Percentiles rank a stretch among this genome's conserved stretches.
phyloP scores from a whole-genome alignment of 2,329 filamentous ascomycete genomes.

The Capronia americana region DNA sequence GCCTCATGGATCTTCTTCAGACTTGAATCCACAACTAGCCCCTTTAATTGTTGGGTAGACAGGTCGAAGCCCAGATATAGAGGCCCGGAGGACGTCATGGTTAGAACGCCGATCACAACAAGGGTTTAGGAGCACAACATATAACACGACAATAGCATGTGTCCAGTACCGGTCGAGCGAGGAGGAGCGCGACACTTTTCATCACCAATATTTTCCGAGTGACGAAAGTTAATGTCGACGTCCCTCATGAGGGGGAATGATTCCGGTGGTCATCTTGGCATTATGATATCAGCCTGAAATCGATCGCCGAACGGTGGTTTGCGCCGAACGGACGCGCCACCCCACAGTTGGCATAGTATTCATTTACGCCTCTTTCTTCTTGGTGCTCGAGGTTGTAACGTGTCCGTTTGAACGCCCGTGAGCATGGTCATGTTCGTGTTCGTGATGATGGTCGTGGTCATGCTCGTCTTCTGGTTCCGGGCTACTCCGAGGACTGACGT shows the following conservation, averaged over 20 bases:
- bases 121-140: neutral
- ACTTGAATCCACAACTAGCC: constrained; percentile 82
- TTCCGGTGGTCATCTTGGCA: constrained; percentile 34
- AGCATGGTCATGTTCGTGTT: constrained; percentile 28
- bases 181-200: constrained; percentile 15
- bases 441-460: constrained; percentile 50
- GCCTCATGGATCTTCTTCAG: constrained; percentile 82
- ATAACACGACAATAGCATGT: neutral
- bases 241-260: constrained; percentile 15
- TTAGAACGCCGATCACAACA: constrained; percentile 17
- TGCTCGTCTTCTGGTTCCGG: constrained; percentile 66
- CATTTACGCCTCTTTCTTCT: constrained; percentile 27
- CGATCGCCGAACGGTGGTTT: constrained; percentile 4
- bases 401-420: constrained; percentile 26
- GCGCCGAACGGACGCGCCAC: neutral
- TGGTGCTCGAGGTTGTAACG: constrained; percentile 17
- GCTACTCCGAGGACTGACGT: constrained; percentile 63
- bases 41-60: constrained; percentile 96
- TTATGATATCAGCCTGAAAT: constrained; percentile 41
- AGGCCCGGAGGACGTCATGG: constrained; percentile 57
- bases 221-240: constrained; percentile 3
- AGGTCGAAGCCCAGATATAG: constrained; percentile 94
- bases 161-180: neutral
- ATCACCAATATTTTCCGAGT: constrained; percentile 5
- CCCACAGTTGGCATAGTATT: neutral